Evolutionary conservation across 495 filamentous ascomycete species (phyloP).

Genomic region (Symbiotaphrina buchneri): DNA sequence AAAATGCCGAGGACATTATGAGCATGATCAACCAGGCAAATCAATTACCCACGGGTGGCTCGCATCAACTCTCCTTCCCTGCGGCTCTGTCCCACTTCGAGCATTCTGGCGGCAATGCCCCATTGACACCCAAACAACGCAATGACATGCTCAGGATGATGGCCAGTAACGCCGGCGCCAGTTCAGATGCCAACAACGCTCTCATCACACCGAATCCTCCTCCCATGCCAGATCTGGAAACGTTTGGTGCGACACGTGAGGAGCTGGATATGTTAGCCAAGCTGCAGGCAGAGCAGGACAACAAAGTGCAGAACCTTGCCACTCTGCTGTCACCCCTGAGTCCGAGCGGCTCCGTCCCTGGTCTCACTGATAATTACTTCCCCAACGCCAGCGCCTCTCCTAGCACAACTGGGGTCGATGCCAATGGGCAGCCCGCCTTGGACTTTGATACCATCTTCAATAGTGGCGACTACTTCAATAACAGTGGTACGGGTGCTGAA

Average conservation of each 20-base stretch:
- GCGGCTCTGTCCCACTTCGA: conserved; percentile 51
- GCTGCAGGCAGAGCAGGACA: conserved; percentile 48
- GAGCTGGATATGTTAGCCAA: conserved; percentile 54
- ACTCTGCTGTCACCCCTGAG: conserved; percentile 52
- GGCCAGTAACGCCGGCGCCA: conserved; percentile 23
- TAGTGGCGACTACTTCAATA: conserved; percentile 32
- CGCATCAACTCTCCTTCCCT: conserved; percentile 50
- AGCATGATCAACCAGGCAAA: conserved; percentile 67
- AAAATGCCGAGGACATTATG: conserved; percentile 79
- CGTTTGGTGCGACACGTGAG: conserved; percentile 25
- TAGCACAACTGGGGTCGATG: conserved; percentile 14
- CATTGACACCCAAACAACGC: conserved; percentile 55
- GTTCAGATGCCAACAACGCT: conserved; percentile 19
- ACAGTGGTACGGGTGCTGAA: conserved; percentile 7
- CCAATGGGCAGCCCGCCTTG: conserved; percentile 12
- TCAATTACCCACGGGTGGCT: conserved; percentile 20
- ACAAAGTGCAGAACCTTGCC: conserved; percentile 46
- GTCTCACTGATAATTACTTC: conserved; percentile 23
- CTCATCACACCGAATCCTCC: conserved; percentile 30
- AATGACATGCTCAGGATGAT: conserved; percentile 64
- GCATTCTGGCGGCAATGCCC: conserved; percentile 34
- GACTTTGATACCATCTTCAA: conserved; percentile 55
- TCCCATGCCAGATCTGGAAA: conserved; percentile 33
- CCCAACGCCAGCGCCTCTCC: conserved; percentile 18
- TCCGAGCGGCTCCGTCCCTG: conserved; percentile 61